A percentile compares a stretch with the other conserved stretches of the same genome.
These are phyloP conservation scores for Fusarium globosum DNA, from an alignment of 2,329 filamentous ascomycete genomes.

Conservation along the genomic window DNA sequence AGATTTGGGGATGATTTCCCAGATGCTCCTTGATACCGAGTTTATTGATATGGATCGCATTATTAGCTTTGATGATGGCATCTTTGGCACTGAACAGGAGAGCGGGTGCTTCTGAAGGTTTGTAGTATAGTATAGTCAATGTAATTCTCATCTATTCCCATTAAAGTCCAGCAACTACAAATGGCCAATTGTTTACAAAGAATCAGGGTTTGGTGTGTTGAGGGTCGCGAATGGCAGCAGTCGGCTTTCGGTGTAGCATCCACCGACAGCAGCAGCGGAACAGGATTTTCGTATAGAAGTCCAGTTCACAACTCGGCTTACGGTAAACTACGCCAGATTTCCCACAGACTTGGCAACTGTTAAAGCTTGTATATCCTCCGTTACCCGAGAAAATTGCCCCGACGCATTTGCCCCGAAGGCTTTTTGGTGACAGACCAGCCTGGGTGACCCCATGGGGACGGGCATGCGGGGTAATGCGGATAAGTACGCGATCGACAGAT, in stretches of 20 bases:
- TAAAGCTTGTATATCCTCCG: not conserved
- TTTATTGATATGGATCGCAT: not conserved
- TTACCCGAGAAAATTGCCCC: not conserved
- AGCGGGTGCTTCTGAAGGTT: not conserved
- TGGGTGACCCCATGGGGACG: not conserved
- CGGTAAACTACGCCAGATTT: not conserved
- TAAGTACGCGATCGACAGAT: not conserved
- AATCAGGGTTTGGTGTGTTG: not conserved
- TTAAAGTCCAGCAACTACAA: not conserved
- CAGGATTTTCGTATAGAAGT: not conserved
- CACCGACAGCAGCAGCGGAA: not conserved
- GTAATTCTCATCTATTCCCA: fast-evolving
- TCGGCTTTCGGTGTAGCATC: not conserved
- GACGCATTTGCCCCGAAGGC: not conserved
- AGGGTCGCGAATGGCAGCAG: not conserved
- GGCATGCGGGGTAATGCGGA: not conserved
- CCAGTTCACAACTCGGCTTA: not conserved
- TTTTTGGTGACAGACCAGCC: not conserved
- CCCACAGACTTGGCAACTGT: not conserved
- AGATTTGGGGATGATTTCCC: not conserved
- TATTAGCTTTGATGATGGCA: not conserved
- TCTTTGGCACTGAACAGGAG: not conserved
- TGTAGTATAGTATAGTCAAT: not conserved
- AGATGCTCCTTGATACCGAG: not conserved
- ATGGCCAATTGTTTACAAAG: fast-evolving